These are phyloP conservation scores for Hanseniaspora thailandica DNA, from an alignment of 805 yeast genomes.

Conservation along the genomic window DNA sequence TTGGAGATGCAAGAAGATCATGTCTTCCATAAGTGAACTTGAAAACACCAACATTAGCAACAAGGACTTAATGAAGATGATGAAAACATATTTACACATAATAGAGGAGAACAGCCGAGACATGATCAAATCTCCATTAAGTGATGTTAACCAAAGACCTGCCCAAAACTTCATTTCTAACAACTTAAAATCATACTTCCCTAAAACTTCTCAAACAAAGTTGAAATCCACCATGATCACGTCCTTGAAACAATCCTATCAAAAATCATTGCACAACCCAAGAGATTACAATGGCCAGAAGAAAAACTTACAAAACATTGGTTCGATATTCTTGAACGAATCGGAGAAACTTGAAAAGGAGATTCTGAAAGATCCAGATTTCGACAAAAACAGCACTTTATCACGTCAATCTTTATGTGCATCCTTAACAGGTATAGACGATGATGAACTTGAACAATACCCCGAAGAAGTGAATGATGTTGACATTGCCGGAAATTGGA, in stretches of 20 bases:
- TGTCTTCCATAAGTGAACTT: conserved; percentile 24
- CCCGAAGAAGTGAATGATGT: conserved; percentile 30
- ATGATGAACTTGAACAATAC: conserved; percentile 20
- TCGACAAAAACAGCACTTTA: conserved; percentile 15
- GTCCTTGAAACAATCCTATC: conserved; percentile 66
- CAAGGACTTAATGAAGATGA: not conserved
- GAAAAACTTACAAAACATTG: conserved; percentile 39
- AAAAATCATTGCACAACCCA: conserved; percentile 34
- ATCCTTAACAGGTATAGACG: conserved; percentile 15
- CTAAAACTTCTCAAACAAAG: conserved; percentile 59
- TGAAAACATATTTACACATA: not conserved
- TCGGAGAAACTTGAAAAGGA: conserved; percentile 46
- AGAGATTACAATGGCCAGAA: conserved; percentile 17
- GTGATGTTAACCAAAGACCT: conserved; percentile 77
- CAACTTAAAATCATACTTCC: conserved; percentile 82
- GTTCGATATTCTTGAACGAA: conserved; percentile 49
- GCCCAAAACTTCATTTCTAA: conserved; percentile 85
- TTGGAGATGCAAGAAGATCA: conserved; percentile 40
- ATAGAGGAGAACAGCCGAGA: conserved; percentile 14
- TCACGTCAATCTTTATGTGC: conserved; percentile 15
- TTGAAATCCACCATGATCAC: conserved; percentile 72
- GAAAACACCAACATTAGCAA: conserved; percentile 15
- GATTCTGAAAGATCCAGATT: conserved; percentile 26
- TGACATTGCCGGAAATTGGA: conserved; percentile 70
- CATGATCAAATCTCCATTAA: conserved; percentile 25